Evolutionary conservation across 106 monocot species (phyloP).

Genomic region (Cymbidium sinense): DNA sequence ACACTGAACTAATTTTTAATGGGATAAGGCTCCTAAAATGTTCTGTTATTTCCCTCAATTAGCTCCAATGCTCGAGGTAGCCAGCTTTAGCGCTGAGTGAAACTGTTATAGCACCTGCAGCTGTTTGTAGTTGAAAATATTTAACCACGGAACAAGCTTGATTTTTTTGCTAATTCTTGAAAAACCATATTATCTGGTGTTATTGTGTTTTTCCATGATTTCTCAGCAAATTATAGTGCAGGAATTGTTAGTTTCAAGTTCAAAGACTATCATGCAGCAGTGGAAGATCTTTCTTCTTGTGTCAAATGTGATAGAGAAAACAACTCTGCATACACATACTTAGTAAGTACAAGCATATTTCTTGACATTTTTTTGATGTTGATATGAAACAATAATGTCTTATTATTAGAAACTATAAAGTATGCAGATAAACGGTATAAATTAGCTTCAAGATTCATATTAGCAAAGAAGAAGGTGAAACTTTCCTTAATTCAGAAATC

Average conservation of each 20-base stretch:
- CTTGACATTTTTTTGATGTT: no score
- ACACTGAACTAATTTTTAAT: background rate
- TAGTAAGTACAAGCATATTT: conserved; percentile 35
- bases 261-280: conserved; percentile 74
- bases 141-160: background rate
- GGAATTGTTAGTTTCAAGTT: conserved; percentile 93
- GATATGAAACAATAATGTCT: no score
- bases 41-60: background rate
- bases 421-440: no score
- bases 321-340: conserved; percentile 88
- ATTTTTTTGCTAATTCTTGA: background rate
- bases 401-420: no score
- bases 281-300: conserved; percentile 76
- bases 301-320: conserved; percentile 58
- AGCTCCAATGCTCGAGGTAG: no score
- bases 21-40: background rate
- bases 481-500: no score
- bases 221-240: conserved; percentile 24
- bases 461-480: no score
- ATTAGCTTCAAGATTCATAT: no score
- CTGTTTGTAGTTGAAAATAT: background rate
- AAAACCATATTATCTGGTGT: background rate
- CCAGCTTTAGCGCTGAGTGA: no score
- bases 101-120: no score
- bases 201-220: background rate